These are phyloP conservation scores for Podospora conica DNA, from an alignment of 495 filamentous ascomycete genomes.

Conservation along the genomic window DNA sequence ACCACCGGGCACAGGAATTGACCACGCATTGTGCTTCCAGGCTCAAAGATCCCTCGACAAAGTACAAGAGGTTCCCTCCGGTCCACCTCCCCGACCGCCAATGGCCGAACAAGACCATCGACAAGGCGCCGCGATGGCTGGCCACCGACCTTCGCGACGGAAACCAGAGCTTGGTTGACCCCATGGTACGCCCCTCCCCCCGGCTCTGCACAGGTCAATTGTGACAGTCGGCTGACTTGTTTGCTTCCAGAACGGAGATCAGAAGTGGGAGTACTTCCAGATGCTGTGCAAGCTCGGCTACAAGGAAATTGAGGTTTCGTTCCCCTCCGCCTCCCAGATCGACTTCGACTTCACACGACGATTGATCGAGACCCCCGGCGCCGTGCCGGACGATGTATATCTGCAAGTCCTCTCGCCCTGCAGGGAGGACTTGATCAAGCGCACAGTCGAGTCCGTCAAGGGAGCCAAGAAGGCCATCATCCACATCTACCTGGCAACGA, in stretches of 20 bases:
- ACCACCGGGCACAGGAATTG: constrained; percentile 18
- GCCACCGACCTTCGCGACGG: constrained; percentile 82
- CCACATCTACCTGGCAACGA: constrained; percentile 94
- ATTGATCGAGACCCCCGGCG: constrained; percentile 79
- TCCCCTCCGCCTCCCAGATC: constrained; percentile 87
- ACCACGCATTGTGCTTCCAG: constrained; percentile 39
- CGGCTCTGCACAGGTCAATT: neutral
- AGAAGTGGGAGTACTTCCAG: constrained; percentile 92
- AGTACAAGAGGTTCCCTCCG: constrained; percentile 75
- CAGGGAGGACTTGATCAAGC: constrained; percentile 82
- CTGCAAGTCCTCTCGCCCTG: constrained; percentile 93
- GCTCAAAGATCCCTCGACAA: constrained; percentile 90
- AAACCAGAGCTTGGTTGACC: constrained; percentile 81
- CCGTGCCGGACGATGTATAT: constrained; percentile 89
- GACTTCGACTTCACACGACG: constrained; percentile 94
- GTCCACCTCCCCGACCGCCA: constrained; percentile 76
- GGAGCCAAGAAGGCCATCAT: constrained; percentile 94
- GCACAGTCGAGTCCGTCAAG: constrained; percentile 83
- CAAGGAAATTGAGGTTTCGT: constrained; percentile 97
- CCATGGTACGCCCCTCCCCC: constrained; percentile 61
- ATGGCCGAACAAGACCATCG: constrained; percentile 81
- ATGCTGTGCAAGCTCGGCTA: constrained; percentile 92
- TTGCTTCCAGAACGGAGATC: constrained; percentile 66
- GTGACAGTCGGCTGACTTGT: constrained; percentile 20
- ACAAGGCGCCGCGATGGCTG: constrained; percentile 79